A percentile compares a stretch with the other conserved stretches of the same genome.
phyloP scores from a whole-genome alignment of 768 basidiomycete genomes.

The Rhodocollybia butyracea region DNA sequence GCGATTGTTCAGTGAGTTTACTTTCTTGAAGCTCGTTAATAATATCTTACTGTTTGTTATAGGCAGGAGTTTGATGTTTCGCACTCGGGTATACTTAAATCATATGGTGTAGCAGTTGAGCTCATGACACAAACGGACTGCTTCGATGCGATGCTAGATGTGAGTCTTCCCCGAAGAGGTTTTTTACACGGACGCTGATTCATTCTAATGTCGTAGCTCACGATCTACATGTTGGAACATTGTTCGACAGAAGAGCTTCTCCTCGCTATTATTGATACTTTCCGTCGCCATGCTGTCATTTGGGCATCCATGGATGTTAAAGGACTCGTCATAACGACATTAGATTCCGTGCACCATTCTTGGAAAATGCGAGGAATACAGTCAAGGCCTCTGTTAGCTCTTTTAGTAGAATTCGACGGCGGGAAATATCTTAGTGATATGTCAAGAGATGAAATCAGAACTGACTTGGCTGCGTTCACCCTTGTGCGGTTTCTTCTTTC shows the following conservation, averaged over 20 bases:
- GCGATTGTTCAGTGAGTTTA: conserved; percentile 45
- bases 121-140: conserved; percentile 60
- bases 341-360: conserved; percentile 58
- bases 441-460: conserved; percentile 56
- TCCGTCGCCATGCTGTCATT: conserved; percentile 68
- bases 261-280: conserved; percentile 61
- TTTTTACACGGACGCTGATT: too few relatives aligned
- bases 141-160: conserved; percentile 69
- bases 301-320: conserved; percentile 77
- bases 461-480: conserved; percentile 60
- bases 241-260: conserved; percentile 51
- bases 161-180: conserved; percentile 25
- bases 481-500: conserved; percentile 40
- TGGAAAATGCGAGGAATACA: conserved; percentile 67
- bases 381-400: conserved; percentile 58
- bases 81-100: conserved; percentile 40
- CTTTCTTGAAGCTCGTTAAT: background rate
- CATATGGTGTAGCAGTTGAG: conserved; percentile 56
- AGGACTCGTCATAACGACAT: conserved; percentile 49
- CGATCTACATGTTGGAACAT: conserved; percentile 50
- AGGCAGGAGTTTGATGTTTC: conserved; percentile 25
- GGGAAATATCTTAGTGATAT: conserved; percentile 50
- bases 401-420: conserved; percentile 65
- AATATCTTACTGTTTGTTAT: background rate
- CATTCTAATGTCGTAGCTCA: conserved; percentile 35